Evolutionary conservation across 2,329 filamentous ascomycete species (phyloP), one percentile per base, ranked within the genome.

Genomic region (Scleromitrula shiraiana): DNA sequence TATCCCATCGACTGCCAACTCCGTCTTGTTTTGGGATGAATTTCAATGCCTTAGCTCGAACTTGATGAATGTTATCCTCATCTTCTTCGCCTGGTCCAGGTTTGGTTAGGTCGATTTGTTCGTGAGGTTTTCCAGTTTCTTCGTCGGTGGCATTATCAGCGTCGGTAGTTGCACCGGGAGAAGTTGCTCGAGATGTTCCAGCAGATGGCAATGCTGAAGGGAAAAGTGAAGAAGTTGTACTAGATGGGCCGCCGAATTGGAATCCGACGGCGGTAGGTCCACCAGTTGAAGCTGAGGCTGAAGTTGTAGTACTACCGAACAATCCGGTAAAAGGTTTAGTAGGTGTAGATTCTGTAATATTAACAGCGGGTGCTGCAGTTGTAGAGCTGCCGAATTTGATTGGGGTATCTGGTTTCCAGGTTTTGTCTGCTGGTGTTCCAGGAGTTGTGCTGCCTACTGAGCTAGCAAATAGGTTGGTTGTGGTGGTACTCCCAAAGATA

Each of bases 31-130:
- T 73, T 12, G 70, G 66, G 33, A 73, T 67, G 57, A 80, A 78
- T 63, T 83, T 83, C 53, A 83, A 67, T 10, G 79, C 83, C 65
- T 87, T 88, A 37, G 82, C 80, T 20, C 82, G 78, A 12, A 84
- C 74, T 61, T 91, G 83, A 63, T 85, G 76, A 17, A 89, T 64
- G 30, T 82, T 70, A 26, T 79, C 75, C 64, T 93, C 87, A 49
- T 87, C 76, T 62, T 85, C 82, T 63, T 90, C 84, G 20, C 82
- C 82, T 33, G 80, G 76, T 14, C 78, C 78, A 47, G 75, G 77
- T 54, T 77, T 73, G 44, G 81, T 81, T 57, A 91, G 74, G 61
- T 83, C 82, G 55, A 87, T 76, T 64, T 87, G 83, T 63, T 82
- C 76, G 51, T 86, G 75, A 61, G 76, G 74, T 60, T 41, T 47